Evolutionary conservation across 768 basidiomycete species (phyloP), one percentile per base, ranked within the genome.

Genomic region (Psilocybe subaeruginosa): DNA sequence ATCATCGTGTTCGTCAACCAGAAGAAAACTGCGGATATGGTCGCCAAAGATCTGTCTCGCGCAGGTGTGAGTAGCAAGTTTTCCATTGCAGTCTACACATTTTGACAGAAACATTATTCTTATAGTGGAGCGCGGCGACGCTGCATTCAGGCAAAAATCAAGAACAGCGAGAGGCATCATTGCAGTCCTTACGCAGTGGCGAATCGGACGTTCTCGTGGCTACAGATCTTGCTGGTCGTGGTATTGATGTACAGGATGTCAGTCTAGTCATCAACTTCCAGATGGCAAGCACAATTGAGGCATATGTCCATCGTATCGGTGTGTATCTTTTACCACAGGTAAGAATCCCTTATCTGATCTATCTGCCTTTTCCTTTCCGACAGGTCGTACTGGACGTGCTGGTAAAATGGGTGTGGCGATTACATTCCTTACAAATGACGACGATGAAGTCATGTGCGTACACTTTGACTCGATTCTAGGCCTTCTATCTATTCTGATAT

Each of bases 1-100:
- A 99, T 99, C 67, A 99, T 99, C 64, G 92, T 95, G 17, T 99
- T 99, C 77, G 96, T 98, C 80, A 99, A 99, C 74, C 96, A 99
- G 76, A 99, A 99, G 83, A 97, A 98, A 83, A 97, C 95, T 11
- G 97, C 96, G 54, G 97, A 99, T 73, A 93, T 95, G 89, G 94
- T 99, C 35, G 91, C 94, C 41, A 96, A 96, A 73, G 96, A 98
- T 70, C 80, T 99, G 2, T 88, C 89, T 52, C 91, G 95, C 55
- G 93, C 89, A 43, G 91, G 93, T 19, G 92, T 96, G 73, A 45
- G 92, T 49, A 8, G 4, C 23, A 6, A 17, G 53, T 84, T 23
- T n/a, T 49, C 30, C 53, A 39, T 50, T 66, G 30, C 16, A 59
- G 62, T n/a, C 48, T 54, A 54, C 51, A 56, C 60, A 33, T 45